A percentile compares a stretch with the other conserved stretches of the same genome.
Conservation (phyloP, 768 basidiomycete species). For the Pulveroboletus ravenelii region DNA sequence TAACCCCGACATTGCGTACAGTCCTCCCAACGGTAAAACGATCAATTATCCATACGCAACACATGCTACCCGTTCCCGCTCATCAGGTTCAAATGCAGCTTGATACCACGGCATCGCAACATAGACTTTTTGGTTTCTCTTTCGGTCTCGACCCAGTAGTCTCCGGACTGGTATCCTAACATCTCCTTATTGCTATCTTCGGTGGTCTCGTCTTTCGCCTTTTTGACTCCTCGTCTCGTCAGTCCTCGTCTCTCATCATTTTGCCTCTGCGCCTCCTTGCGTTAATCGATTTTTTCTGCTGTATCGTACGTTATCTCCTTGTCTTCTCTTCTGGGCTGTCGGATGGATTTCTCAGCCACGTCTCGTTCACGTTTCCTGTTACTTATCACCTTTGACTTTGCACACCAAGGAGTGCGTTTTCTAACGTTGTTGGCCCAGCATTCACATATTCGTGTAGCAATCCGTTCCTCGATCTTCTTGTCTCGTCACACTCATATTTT, state of each 20-base stretch:
- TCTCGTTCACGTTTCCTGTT: slow-evolving; percentile 20
- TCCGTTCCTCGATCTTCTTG: slow-evolving; percentile 22
- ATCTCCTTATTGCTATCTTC: slow-evolving; percentile 34
- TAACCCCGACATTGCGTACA: slow-evolving; percentile 33
- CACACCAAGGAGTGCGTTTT: slow-evolving; percentile 32
- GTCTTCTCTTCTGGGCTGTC: slow-evolving; percentile 24
- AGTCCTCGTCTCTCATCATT: slow-evolving; percentile 14
- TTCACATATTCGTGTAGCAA: slow-evolving; percentile 33
- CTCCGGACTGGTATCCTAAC: slow-evolving; percentile 31
- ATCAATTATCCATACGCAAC: slow-evolving; percentile 26
- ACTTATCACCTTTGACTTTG: slow-evolving; percentile 36
- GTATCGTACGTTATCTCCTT: slow-evolving; percentile 30
- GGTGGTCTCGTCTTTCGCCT: slow-evolving; percentile 17
- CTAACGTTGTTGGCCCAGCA: slow-evolving; percentile 27
- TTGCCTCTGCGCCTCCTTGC: slow-evolving; percentile 29
- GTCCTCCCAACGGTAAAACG: slow-evolving; percentile 34
- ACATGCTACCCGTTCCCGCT: slow-evolving; percentile 24
- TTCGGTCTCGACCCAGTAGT: slow-evolving; percentile 25
- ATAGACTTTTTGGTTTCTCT: slow-evolving; percentile 22
- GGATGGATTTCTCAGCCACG: slow-evolving; percentile 31
- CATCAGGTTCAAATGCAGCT: slow-evolving; percentile 34
- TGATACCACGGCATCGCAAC: slow-evolving; percentile 21
- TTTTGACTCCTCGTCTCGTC: slow-evolving; percentile 9
- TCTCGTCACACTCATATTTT: slow-evolving; percentile 9
- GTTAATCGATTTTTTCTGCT: slow-evolving; percentile 25